These are phyloP conservation scores for Heracleum sosnowskyi DNA, from an alignment of 129 eudicot genomes.

Conservation along the genomic window DNA sequence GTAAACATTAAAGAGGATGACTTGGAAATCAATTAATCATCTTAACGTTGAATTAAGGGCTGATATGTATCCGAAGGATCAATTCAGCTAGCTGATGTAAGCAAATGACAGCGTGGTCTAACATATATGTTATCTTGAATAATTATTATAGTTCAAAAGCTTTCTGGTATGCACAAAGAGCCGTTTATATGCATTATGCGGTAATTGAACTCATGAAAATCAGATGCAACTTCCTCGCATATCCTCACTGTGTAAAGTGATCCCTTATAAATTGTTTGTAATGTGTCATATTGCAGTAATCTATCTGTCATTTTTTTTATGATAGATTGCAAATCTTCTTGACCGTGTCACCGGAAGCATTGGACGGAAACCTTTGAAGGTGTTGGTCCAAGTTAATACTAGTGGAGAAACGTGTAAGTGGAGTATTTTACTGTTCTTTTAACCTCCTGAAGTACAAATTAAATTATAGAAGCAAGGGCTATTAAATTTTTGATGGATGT, in stretches of 20 bases:
- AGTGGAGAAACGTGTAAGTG: constrained; percentile 94
- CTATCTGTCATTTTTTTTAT: neutral
- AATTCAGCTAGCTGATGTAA: neutral
- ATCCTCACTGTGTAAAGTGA: neutral
- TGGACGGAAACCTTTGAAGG: constrained; percentile 90
- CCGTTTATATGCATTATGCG: neutral
- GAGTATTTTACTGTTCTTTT: neutral
- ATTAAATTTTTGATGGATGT: neutral
- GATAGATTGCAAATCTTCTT: constrained; percentile 82
- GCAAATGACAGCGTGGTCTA: neutral
- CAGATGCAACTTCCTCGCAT: neutral
- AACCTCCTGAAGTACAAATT: neutral
- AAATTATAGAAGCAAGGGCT: neutral
- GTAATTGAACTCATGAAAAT: neutral
- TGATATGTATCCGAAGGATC: neutral
- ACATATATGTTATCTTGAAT: neutral
- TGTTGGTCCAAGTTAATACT: constrained; percentile 87
- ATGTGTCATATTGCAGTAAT: neutral
- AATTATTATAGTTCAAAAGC: neutral
- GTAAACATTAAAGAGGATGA: neutral
- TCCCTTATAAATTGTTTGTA: neutral
- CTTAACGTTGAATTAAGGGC: neutral
- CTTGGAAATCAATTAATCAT: neutral
- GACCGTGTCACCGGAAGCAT: constrained; percentile 66
- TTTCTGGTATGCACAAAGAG: neutral